Evolutionary conservation across 805 yeast species (phyloP).

Genomic region (Zygosaccharomyces siamensis): DNA sequence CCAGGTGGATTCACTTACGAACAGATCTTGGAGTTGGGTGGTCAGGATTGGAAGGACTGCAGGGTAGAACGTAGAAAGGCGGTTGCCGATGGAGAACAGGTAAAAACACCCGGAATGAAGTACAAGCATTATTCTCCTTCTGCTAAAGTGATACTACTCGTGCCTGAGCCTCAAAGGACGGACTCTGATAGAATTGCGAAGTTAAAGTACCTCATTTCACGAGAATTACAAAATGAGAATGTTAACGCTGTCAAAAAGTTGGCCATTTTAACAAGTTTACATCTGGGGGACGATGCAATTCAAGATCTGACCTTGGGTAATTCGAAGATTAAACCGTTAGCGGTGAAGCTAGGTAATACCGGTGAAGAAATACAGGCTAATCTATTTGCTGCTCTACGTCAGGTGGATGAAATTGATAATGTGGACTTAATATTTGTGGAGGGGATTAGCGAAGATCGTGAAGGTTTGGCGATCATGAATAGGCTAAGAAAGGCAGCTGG

Average conservation of each 20-base stretch:
- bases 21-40: constrained; percentile 62
- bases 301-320: constrained; percentile 1
- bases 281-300: constrained; percentile 9
- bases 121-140: constrained; percentile 91
- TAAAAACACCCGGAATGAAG: constrained; percentile 96
- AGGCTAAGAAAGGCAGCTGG: constrained; percentile 80
- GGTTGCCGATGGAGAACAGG: constrained; percentile 55
- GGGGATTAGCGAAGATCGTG: constrained; percentile 67
- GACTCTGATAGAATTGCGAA: constrained; percentile 21
- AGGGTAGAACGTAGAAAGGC: constrained; percentile 62
- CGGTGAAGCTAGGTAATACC: constrained; percentile 39
- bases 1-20: constrained; percentile 94
- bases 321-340: constrained; percentile 7
- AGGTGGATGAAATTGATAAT: constrained; percentile 57
- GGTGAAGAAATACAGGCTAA: constrained; percentile 64
- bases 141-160: constrained; percentile 71
- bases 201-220: constrained; percentile 26
- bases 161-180: constrained; percentile 44
- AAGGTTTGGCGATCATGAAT: constrained; percentile 95
- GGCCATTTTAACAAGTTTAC: constrained; percentile 49
- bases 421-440: constrained; percentile 78
- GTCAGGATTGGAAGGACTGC: constrained; percentile 59
- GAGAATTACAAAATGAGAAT: constrained; percentile 12
- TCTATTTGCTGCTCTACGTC: constrained; percentile 66
- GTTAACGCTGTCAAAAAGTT: constrained; percentile 33